A percentile compares a stretch with the other conserved stretches of the same genome.
Evolutionary conservation across 75 land plant genomes (phyloP).

Genomic region (Pseudotsuga menziesii): DNA sequence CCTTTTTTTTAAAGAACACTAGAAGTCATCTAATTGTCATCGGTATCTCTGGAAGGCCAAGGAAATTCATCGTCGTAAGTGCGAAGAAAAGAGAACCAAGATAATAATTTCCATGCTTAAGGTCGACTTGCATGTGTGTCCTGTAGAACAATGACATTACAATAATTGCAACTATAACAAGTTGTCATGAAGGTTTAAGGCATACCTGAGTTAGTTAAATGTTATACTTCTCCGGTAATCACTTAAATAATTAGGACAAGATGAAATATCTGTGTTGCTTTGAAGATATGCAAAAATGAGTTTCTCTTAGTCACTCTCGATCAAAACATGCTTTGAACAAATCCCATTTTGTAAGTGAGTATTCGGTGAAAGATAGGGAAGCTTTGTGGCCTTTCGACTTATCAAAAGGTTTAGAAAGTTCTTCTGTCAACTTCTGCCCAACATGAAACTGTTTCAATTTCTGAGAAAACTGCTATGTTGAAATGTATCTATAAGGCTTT

Average conservation of each 20-base stretch:
- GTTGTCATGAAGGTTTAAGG: slow-evolving; percentile 21
- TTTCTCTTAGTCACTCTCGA: slow-evolving; percentile 70
- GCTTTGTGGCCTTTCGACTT: slow-evolving; percentile 28
- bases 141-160: slow-evolving; percentile 64
- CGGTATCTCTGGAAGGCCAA: slow-evolving; percentile 54
- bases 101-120: slow-evolving; percentile 31
- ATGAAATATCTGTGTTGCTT: slow-evolving; percentile 49
- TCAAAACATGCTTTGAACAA: slow-evolving; percentile 59
- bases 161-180: slow-evolving; percentile 25
- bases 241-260: neutral
- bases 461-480: slow-evolving; percentile 45
- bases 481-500: slow-evolving; percentile 44
- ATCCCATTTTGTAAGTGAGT: slow-evolving; percentile 56
- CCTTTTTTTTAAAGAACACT: slow-evolving; percentile 68
- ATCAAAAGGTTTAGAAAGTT: slow-evolving; percentile 41
- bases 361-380: slow-evolving; percentile 37
- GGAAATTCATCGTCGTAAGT: slow-evolving; percentile 35
- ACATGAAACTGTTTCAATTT: slow-evolving; percentile 38
- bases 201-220: neutral
- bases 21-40: slow-evolving; percentile 49
- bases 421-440: slow-evolving; percentile 33
- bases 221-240: neutral
- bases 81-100: slow-evolving; percentile 53
- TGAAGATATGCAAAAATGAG: slow-evolving; percentile 67
- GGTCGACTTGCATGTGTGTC: slow-evolving; percentile 45